Evolutionary conservation across 2,329 filamentous ascomycete species (phyloP).

Genomic region (Nemania sp.): DNA sequence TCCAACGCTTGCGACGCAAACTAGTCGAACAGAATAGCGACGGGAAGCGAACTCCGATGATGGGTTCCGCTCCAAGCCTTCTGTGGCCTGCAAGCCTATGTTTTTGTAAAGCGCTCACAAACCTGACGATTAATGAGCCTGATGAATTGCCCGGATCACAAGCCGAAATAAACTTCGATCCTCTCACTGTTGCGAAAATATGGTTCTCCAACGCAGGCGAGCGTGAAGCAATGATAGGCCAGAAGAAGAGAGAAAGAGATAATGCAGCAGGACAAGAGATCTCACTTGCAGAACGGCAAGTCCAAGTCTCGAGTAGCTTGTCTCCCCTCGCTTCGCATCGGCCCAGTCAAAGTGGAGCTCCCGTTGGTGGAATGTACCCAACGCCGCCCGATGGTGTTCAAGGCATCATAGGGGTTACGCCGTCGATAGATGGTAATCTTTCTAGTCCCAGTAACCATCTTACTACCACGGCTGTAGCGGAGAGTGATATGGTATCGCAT

Average conservation of each 20-base stretch:
- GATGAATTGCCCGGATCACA: conserved; percentile 56
- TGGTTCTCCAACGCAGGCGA: conserved; percentile 62
- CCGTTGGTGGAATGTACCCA: conserved; percentile 72
- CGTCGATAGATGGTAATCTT: conserved; percentile 66
- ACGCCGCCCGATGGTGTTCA: conserved; percentile 77
- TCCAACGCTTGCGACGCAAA: conserved; percentile 62
- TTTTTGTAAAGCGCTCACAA: conserved; percentile 62
- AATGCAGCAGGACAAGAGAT: conserved; percentile 57
- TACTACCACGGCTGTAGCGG: conserved; percentile 49
- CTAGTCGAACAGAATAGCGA: conserved; percentile 58
- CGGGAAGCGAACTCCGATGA: conserved; percentile 55
- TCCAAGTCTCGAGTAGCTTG: conserved; percentile 60
- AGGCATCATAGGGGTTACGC: conserved; percentile 63
- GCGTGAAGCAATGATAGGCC: conserved; percentile 61
- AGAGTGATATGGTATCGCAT: conserved; percentile 54
- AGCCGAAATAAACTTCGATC: conserved; percentile 61
- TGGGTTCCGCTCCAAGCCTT: conserved; percentile 56
- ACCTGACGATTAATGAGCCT: conserved; percentile 55
- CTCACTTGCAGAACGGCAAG: conserved; percentile 57
- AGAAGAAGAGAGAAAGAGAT: conserved; percentile 65
- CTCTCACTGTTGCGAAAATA: conserved; percentile 59
- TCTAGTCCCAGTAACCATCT: conserved; percentile 66
- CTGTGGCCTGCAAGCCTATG: conserved; percentile 68
- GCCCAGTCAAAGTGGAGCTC: conserved; percentile 58
- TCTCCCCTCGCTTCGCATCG: conserved; percentile 66